A percentile compares a stretch with the other conserved stretches of the same genome.
phyloP scores from a whole-genome alignment of 108 stramenopile species.

The Stephanodiscus minutulus region DNA sequence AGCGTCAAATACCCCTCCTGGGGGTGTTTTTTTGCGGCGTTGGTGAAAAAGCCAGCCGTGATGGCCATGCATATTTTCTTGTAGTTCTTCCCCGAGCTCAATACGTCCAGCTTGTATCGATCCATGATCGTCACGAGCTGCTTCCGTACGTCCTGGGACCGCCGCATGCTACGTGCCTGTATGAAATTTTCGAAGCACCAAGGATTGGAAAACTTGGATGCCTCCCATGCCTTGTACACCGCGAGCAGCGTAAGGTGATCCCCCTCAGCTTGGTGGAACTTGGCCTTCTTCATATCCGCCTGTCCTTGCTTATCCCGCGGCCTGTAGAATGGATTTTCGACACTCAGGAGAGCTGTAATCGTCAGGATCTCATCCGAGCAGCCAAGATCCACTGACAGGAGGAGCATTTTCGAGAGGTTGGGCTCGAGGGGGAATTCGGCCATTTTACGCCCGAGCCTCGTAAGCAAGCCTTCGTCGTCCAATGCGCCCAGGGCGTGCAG shows the following conservation, averaged over 20 bases:
- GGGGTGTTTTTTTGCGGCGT: conserved; percentile 99
- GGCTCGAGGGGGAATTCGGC: conserved; percentile 99
- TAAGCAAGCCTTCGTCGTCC: conserved; percentile 96
- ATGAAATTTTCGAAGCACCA: conserved; percentile 99
- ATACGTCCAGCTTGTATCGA: conserved; percentile 93
- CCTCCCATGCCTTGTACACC: conserved; percentile 98
- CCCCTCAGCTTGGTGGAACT: conserved; percentile 98
- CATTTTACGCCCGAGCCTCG: conserved; percentile 95
- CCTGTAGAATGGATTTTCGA: conserved; percentile 97
- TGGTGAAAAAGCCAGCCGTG: conserved; percentile 97
- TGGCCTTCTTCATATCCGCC: conserved; percentile 99
- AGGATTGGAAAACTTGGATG: conserved; percentile 90
- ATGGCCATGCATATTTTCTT: conserved; percentile 96
- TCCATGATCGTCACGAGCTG: conserved; percentile 99
- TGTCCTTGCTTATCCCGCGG: conserved; percentile 98
- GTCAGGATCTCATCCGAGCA: conserved; percentile 98
- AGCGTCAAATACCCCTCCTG: conserved; percentile 98
- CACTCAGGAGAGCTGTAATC: conserved; percentile 95
- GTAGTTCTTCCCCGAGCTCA: conserved; percentile 96
- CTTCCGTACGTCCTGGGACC: conserved; percentile 99
- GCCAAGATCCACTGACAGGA: conserved; percentile 94
- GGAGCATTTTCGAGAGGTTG: conserved; percentile 92
- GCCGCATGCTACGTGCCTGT: conserved; percentile 95
- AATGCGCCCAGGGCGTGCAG: conserved; percentile 95
- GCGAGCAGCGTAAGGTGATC: conserved; percentile 96